Base-by-base conservation (phyloP, 345 rosid genomes). In the Euphorbia pulcherrima region DNA sequence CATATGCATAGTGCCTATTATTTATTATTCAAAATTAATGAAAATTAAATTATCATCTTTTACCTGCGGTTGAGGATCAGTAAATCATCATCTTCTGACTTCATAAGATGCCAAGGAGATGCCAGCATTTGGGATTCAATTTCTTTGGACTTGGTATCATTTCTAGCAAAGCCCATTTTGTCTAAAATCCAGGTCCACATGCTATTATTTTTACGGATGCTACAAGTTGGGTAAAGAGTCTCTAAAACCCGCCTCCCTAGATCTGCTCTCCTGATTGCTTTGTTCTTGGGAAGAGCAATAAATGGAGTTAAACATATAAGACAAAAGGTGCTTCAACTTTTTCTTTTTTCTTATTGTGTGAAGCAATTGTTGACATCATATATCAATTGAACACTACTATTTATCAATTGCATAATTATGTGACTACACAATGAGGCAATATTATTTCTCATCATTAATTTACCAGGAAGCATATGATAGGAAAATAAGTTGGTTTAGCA, bases 81-180 rank as follows among this genome's bases (percentile, higher is more conserved):
- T 58, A 86, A 68, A 70, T 60, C 74, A 73, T 82, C 65, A 67
- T 83, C 84, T 39, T 6, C 82, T 17, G 77, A 81, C 65, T 85
- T 88, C 68, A 89, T 73, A 62, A 94, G 72, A 81, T 94, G 97
- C 99, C 99, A 94, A 54, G 99, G 99, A 76, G 84, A 91, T 68
- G 67, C 64, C 58, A 89, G 68, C 10, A 80, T 57, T 47, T 51
- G 83, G 56, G 83, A 57, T 61, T 84, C 86, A 64, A 75, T 63
- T 71, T 84, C 83, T 77, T 81, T 81, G 67, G 85, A 68, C 65
- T 82, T 83, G 23, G 70, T 54, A 59, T 82, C 85, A 52, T 85
- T 84, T 50, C 68, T 79, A 62, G 70, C 78, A 75, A 84, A 75
- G 63, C 89, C 92, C 73, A 91, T 61, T 79, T 78, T 85, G 70